Conservation (phyloP, 1,284 basidiomycete species). For the Cyathus pygmaeus region DNA sequence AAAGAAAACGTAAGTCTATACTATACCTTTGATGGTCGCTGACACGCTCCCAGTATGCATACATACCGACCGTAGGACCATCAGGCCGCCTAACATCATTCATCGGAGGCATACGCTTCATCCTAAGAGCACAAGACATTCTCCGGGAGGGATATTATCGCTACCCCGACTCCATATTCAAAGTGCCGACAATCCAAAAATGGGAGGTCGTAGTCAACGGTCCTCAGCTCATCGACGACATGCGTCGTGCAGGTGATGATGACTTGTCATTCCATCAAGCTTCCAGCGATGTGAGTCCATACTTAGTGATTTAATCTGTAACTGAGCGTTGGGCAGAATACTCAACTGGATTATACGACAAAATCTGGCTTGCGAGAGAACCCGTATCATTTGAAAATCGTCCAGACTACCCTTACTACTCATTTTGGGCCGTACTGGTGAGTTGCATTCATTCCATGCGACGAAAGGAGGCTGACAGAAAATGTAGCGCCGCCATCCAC, state of each 20-base stretch:
- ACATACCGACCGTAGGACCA: slow-evolving; percentile 12
- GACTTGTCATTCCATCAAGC: slow-evolving; percentile 41
- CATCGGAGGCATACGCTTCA: slow-evolving; percentile 2
- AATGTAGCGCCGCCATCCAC: slow-evolving; percentile 4
- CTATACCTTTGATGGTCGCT: too few relatives aligned
- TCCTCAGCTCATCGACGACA: slow-evolving; percentile 43
- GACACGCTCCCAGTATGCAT: neutral
- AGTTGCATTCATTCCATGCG: neutral
- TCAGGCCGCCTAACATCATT: slow-evolving; percentile 7
- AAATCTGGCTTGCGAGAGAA: slow-evolving; percentile 5
- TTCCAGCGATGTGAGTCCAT: slow-evolving; percentile 31
- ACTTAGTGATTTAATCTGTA: neutral
- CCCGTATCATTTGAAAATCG: slow-evolving; percentile 7
- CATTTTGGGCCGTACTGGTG: slow-evolving; percentile 3
- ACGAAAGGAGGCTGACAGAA: neutral
- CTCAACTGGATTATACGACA: slow-evolving; percentile 5
- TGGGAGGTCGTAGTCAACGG: slow-evolving; percentile 47
- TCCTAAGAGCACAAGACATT: slow-evolving; percentile 1
- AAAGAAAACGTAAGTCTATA: too few relatives aligned
- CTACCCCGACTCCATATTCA: slow-evolving; percentile 29
- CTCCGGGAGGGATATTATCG: slow-evolving; percentile 8
- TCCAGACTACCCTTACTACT: slow-evolving; percentile 1
- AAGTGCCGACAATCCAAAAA: slow-evolving; percentile 36
- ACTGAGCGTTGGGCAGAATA: neutral
- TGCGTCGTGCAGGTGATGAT: slow-evolving; percentile 43